phyloP scores from a whole-genome alignment of 2,329 filamentous ascomycete genomes.

The Pseudogymnoascus destructans region DNA sequence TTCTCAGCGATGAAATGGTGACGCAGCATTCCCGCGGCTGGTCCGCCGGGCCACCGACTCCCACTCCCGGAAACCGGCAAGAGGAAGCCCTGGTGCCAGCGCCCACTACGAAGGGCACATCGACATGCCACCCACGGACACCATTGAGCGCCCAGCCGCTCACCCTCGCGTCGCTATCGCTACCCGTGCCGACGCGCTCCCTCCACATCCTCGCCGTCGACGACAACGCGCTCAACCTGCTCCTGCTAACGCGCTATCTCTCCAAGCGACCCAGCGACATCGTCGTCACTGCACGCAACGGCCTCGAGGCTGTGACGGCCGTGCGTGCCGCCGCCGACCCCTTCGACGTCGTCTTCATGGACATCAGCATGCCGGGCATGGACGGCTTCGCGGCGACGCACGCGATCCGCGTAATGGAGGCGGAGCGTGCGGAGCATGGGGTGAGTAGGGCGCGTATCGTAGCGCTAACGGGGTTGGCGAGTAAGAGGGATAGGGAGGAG shows the following conservation, averaged over 20 bases:
- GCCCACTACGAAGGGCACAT: neutral
- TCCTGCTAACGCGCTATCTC: slow-evolving; percentile 27
- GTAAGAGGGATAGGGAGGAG: slow-evolving; percentile 34
- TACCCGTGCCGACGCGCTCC: neutral
- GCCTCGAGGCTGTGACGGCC: slow-evolving; percentile 33
- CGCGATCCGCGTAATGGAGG: slow-evolving; percentile 34
- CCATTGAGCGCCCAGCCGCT: neutral
- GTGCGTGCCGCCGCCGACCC: slow-evolving; percentile 24
- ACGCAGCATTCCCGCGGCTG: neutral
- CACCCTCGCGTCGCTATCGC: slow-evolving; percentile 2
- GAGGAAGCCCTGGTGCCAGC: neutral
- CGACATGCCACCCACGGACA: neutral
- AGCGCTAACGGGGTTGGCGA: slow-evolving; percentile 39
- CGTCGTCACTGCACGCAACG: slow-evolving; percentile 31
- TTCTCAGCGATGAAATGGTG: neutral
- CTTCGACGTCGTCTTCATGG: slow-evolving; percentile 37
- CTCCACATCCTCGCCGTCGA: slow-evolving; percentile 28
- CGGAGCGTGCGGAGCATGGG: slow-evolving; percentile 15
- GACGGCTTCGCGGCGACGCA: slow-evolving; percentile 37
- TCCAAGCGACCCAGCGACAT: slow-evolving; percentile 28
- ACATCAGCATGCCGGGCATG: slow-evolving; percentile 43
- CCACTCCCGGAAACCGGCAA: neutral
- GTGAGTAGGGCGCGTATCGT: slow-evolving; percentile 27
- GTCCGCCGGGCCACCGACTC: neutral
- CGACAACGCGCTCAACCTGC: slow-evolving; percentile 30